Evolutionary conservation across 495 filamentous ascomycete species (phyloP).

Genomic region (Friedmanniomyces endolithicus): DNA sequence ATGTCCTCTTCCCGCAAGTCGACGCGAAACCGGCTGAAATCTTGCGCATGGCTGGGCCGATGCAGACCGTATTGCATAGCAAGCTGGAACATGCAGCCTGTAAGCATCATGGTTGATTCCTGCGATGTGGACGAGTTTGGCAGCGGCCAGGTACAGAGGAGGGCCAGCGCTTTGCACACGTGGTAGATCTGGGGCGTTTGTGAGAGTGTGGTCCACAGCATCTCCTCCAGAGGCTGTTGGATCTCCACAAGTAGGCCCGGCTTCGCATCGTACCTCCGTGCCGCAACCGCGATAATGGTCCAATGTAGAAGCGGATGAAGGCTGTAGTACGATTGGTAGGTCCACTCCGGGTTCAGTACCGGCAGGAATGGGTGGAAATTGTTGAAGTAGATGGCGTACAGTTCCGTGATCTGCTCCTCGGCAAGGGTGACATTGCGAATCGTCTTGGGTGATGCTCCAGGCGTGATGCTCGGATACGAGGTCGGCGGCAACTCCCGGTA

Average conservation of each 20-base stretch:
- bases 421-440: conserved; percentile 65
- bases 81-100: conserved; percentile 85
- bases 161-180: conserved; percentile 80
- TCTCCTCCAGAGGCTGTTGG: conserved; percentile 54
- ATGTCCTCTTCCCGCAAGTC: conserved; percentile 77
- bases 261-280: conserved; percentile 58
- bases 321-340: conserved; percentile 63
- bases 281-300: conserved; percentile 72
- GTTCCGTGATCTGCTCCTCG: conserved; percentile 55
- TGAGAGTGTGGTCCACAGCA: conserved; percentile 72
- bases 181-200: conserved; percentile 76
- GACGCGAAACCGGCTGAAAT: conserved; percentile 73
- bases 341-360: conserved; percentile 57
- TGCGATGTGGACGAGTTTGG: conserved; percentile 74
- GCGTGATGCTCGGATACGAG: conserved; percentile 10
- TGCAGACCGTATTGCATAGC: conserved; percentile 85
- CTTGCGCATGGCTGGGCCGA: conserved; percentile 76
- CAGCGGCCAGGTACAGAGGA: conserved; percentile 84
- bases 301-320: conserved; percentile 71
- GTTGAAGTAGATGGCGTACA: conserved; percentile 70
- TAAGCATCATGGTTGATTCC: conserved; percentile 82
- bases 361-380: conserved; percentile 78
- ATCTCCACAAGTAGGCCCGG: conserved; percentile 55
- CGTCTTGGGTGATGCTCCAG: conserved; percentile 32
- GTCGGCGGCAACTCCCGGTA: conserved; percentile 10